Evolutionary conservation across 2,329 filamentous ascomycete species (phyloP), one percentile per base, ranked within the genome.

Genomic region (Onygena corvina): DNA sequence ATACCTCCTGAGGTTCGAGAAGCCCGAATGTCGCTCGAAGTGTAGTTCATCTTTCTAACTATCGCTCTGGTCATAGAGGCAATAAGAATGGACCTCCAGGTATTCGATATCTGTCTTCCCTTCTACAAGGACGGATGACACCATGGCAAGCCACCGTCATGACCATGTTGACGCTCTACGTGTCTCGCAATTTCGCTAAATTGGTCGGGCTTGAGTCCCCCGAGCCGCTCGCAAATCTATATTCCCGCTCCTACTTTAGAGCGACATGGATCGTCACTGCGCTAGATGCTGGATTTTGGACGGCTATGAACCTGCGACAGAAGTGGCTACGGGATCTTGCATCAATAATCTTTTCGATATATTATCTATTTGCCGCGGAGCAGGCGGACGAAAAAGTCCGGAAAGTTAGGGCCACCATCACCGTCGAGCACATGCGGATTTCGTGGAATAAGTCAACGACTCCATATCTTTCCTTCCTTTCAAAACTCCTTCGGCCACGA

Each of bases 261-360:
- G 92, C 92, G 49, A 98, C 92, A 62, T 98, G 92, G 92, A 79
- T 96, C 12, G 81, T 92, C 48, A 98, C 92, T 0, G 92, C 88
- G 0, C 70, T 98, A 53, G 92, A 98, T 60, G 92, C 92, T 4
- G 92, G 92, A 1, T 98, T 95, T 66, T 98, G 92, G 92, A 94
- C 88, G 0, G 92, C 92, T 29, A 98, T 98, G 92, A 83, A 81
- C 59, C 89, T 98, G 55, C 79, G 78, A 50, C 74, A 74, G 44
- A 88, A 84, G 59, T 89, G 85, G 79, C 58, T 94, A 35, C 76
- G 88, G 33, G 89, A 96, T 63, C 62, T 94, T 11, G 79, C 84
- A 7, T 88, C 86, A 61, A 74, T 96, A 16, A 71, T 86, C 42
- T 96, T 95, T 66, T 86, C 86, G 0, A 63, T 84, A 8, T 98